Evolutionary conservation across 768 basidiomycete genomes (phyloP), one percentile per base, ranked within the genome.

Genomic region (Gyrodon lividus): DNA sequence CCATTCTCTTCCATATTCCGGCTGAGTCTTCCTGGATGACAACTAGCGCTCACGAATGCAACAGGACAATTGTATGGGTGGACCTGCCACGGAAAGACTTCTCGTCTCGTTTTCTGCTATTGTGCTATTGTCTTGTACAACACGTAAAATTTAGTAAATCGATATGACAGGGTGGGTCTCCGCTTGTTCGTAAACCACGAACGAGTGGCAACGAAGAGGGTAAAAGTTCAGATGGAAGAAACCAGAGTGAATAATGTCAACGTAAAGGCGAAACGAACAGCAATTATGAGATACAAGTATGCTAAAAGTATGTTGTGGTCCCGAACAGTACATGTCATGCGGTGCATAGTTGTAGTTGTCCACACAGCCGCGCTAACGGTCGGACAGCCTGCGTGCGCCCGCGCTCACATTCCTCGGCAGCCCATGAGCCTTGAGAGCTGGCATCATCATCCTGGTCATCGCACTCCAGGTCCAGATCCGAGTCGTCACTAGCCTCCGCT

Each of bases 341-440:
- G 3, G 51, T 52, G 37, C 54, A 56, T 24, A 56, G 51, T 46
- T 61, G 57, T 51, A 61, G 57, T 57, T 63, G 63, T 48, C 47
- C 57, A 59, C 67, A 55, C 50, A 53, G 50, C 50, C 59, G 73
- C 60, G 61, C 70, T 26, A 80, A 55, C 6, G 73, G 73, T 31
- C 73, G 75, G 37, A 71, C 65, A 50, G 65, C 70, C 44, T 70
- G 68, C 19, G 72, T 66, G 54, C 79, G 70, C 17, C 75, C 74
- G 48, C 77, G 73, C 46, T 61, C 55, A 42, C 62, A 66, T 6
- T 71, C 65, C 39, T 74, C 76, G 56, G 74, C 73, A 42, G 65
- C 64, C 47, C 75, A 72, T 46, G 56, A 43, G 55, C 60, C 70
- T 45, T 74, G 73, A 46, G 74, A 72, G 37, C 69, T 69, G 6